Conservation (phyloP, 2,329 filamentous ascomycete genomes). For the Lachnellula hyalina region DNA sequence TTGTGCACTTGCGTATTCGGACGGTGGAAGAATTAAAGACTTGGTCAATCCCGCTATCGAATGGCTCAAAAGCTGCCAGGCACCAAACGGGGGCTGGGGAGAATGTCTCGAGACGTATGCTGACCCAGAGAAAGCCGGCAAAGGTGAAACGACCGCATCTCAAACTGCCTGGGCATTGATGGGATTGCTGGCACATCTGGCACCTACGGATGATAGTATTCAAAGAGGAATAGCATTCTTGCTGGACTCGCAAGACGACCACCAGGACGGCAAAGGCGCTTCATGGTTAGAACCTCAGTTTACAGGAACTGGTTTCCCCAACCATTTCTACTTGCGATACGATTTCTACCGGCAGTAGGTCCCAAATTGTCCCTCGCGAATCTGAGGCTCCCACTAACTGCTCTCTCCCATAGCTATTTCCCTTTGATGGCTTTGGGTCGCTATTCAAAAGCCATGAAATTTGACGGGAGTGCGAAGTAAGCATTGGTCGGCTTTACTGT, state of each 20-base stretch:
- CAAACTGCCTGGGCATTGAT: constrained; percentile 9
- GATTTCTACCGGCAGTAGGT: background rate
- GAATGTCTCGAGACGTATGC: background rate
- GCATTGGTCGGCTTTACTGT: too few relatives aligned
- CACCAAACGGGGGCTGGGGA: constrained; percentile 6
- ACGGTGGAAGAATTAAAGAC: background rate
- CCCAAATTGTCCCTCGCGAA: too few relatives aligned
- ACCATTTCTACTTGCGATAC: constrained; percentile 3
- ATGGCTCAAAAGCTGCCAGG: constrained; percentile 5
- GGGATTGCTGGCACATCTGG: background rate
- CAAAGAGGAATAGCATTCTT: too few relatives aligned
- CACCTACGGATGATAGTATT: background rate
- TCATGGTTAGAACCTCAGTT: background rate
- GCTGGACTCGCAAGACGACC: background rate
- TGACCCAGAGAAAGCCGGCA: background rate
- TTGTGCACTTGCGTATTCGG: background rate
- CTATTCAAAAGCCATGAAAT: too few relatives aligned
- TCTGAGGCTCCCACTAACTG: background rate
- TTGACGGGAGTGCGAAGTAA: too few relatives aligned
- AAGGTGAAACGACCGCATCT: background rate
- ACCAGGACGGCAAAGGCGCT: background rate
- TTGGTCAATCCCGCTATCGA: background rate
- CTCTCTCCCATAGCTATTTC: background rate
- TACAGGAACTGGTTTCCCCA: constrained; percentile 6
- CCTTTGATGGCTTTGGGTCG: constrained; percentile 3